Conservation (phyloP, 2,329 filamentous ascomycete species). For the Aspergillus sp. region DNA sequence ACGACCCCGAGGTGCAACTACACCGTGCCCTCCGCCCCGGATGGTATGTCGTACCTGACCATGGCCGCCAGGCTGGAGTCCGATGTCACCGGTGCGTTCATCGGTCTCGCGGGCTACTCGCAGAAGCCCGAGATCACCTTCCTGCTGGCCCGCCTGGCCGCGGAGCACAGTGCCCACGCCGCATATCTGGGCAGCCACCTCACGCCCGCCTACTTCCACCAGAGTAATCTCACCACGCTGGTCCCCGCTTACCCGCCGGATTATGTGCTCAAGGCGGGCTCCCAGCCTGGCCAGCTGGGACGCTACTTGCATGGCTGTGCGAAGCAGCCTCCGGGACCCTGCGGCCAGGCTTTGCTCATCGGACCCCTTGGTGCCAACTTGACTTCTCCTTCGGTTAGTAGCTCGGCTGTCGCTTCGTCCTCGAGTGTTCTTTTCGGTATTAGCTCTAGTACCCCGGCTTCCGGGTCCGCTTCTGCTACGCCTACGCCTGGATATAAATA, state of each 20-base stretch:
- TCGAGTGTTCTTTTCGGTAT: not conserved
- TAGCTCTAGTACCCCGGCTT: not conserved
- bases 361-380: slow-evolving; percentile 17
- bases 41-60: slow-evolving; percentile 11
- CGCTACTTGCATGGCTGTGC: slow-evolving; percentile 17
- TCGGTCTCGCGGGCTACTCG: slow-evolving; percentile 21
- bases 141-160: slow-evolving; percentile 21
- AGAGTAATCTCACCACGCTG: slow-evolving; percentile 14
- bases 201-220: slow-evolving; percentile 10
- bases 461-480: not conserved
- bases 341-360: slow-evolving; percentile 15
- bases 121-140: slow-evolving; percentile 23
- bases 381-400: slow-evolving; percentile 3
- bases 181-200: slow-evolving; percentile 14
- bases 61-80: slow-evolving; percentile 16
- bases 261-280: slow-evolving; percentile 14
- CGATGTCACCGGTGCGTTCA: slow-evolving; percentile 16
- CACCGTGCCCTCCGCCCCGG: slow-evolving; percentile 11
- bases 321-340: slow-evolving; percentile 13
- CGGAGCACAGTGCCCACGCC: slow-evolving; percentile 17
- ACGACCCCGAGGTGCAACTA: slow-evolving; percentile 14
- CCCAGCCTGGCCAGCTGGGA: slow-evolving; percentile 17
- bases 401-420: slow-evolving; percentile 1
- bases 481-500: no score
- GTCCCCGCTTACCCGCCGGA: slow-evolving; percentile 16